These are phyloP conservation scores for Magnaporthiopsis poae DNA, from an alignment of 2,329 filamentous ascomycete genomes.

Conservation along the genomic window DNA sequence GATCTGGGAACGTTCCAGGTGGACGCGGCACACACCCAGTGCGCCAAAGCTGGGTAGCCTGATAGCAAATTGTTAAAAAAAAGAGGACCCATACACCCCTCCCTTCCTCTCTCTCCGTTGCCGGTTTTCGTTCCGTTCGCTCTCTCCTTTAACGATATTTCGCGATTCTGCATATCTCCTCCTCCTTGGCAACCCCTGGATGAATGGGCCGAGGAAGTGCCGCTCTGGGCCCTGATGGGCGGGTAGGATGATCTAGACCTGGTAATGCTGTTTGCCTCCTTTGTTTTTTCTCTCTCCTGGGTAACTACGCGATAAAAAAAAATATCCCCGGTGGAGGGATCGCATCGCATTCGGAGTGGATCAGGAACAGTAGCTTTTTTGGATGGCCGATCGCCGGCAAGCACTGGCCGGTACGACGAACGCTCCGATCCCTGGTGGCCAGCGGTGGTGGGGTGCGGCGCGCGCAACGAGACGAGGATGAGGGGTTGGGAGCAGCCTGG, in stretches of 20 bases:
- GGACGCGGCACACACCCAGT: not conserved
- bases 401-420: no score
- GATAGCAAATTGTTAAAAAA: not conserved
- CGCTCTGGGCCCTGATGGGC: not conserved
- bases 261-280: not conserved
- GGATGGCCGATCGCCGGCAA: no score
- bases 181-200: not conserved
- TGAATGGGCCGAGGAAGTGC: not conserved
- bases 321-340: not conserved
- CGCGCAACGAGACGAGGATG: not conserved
- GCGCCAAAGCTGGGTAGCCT: not conserved
- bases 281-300: not conserved
- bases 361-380: no score
- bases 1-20: not conserved
- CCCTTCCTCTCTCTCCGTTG: not conserved
- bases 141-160: not conserved
- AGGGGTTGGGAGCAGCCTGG: not conserved
- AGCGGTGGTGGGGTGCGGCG: not conserved
- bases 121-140: no score
- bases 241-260: not conserved
- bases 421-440: not conserved
- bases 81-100: not conserved
- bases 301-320: not conserved
- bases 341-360: no score
- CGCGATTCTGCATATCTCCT: not conserved